Evolutionary conservation across 2,329 filamentous ascomycete genomes (phyloP).

Genomic region (Bipolaris bicolor): DNA sequence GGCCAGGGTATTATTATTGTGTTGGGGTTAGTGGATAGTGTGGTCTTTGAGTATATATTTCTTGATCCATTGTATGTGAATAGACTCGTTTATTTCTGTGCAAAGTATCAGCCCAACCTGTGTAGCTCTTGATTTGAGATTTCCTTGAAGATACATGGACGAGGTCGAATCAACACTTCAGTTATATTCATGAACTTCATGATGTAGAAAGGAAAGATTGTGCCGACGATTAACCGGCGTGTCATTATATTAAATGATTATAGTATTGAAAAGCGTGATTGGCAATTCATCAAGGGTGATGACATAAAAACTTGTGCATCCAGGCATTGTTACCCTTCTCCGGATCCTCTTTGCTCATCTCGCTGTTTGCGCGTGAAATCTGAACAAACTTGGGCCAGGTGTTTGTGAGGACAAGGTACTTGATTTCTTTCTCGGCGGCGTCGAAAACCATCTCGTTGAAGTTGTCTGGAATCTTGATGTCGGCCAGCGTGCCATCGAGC

Average conservation of each 20-base stretch:
- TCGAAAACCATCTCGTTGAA: constrained; percentile 42
- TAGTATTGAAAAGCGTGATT: neutral
- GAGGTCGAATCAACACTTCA: no score
- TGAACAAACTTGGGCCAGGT: constrained; percentile 48
- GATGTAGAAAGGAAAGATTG: neutral
- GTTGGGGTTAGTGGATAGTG: neutral
- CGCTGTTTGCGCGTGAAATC: constrained; percentile 28
- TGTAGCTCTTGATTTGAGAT: no score
- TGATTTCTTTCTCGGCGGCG: constrained; percentile 41
- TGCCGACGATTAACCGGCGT: neutral
- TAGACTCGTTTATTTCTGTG: no score
- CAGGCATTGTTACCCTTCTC: constrained; percentile 19
- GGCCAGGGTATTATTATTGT: constrained; percentile 4
- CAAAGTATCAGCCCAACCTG: no score
- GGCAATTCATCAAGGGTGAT: neutral
- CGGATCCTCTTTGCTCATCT: constrained; percentile 23
- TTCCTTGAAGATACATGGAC: no score
- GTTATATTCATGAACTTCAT: no score
- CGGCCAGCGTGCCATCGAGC: constrained; percentile 23
- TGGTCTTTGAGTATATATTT: no score
- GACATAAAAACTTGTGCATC: constrained; percentile 16
- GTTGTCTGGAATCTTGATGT: constrained; percentile 30
- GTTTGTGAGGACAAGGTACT: constrained; percentile 46
- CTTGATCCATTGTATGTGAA: no score
- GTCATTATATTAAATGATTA: constrained; percentile 5